Evolutionary conservation across 2,329 filamentous ascomycete species (phyloP), one percentile per base, ranked within the genome.

Genomic region (Apiospora saccharicola): DNA sequence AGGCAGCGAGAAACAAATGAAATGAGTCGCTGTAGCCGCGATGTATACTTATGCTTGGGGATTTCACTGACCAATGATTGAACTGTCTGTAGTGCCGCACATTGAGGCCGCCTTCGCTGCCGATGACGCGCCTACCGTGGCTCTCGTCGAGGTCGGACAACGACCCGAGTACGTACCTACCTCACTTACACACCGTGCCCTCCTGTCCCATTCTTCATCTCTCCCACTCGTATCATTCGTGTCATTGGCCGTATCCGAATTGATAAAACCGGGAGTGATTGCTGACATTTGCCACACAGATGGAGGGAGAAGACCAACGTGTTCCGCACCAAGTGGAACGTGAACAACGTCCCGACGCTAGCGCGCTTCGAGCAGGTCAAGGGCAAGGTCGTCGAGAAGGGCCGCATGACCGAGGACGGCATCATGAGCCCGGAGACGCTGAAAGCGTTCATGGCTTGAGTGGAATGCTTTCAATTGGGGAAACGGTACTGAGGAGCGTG

Each of bases 141-240:
- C 75, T 0, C 75, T 80, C n/a, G 75, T 83, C 10, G 75, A 81
- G 19, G 82, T 84, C 53, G 82, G 82, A 37, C 79, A 81, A 69
- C 77, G 75, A 37, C 71, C 76, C 6, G 80, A 80, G 83, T 83
- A 77, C 67, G 80, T 53, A 22, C 12, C 57, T 5, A 10, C 8
- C 10, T 6, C 5, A 19, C 37, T 67, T 41, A n/a, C 10, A 14
- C 37, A 2, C 57, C 70, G 4, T 8, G n/a, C 8, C 34, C n/a
- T 30, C 41, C 26, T 24, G 7, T 16, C 41, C 19, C 67, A 13
- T 14, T 22, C 7, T 43, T 24, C n/a, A 26, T 7, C 19, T 49
- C 8, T n/a, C n/a, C 8, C 4, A 2, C n/a, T 6, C 37, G 1
- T 8, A 37, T 6, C 37, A 37, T 7, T 8, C 5, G n/a, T 8